Percentiles rank a stretch among this genome's conserved stretches.
Conservation (phyloP, 2,329 filamentous ascomycete genomes). For the Ustulina deusta region DNA sequence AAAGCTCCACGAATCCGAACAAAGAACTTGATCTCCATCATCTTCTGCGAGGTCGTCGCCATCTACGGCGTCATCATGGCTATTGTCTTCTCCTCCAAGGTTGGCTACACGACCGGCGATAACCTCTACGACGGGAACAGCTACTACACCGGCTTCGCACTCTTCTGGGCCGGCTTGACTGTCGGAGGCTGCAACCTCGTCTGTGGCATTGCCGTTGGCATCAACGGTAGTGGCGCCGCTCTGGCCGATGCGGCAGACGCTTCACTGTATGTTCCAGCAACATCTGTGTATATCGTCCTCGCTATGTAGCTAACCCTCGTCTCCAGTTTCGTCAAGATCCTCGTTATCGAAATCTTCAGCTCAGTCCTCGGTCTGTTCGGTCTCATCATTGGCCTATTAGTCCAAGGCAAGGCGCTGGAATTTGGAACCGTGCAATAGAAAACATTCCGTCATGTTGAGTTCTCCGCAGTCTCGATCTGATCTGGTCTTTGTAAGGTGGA, state of each 20-base stretch:
- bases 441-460: neutral
- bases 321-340: conserved; percentile 92
- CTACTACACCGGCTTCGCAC: conserved; percentile 93
- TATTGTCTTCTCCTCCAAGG: conserved; percentile 95
- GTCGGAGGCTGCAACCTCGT: conserved; percentile 96
- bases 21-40: conserved; percentile 99
- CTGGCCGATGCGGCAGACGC: conserved; percentile 95
- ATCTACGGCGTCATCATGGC: conserved; percentile 99
- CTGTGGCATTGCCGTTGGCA: conserved; percentile 95
- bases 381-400: conserved; percentile 90
- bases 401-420: conserved; percentile 84
- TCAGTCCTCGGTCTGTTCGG: conserved; percentile 97
- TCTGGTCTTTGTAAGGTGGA: conserved; percentile 24
- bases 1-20: conserved; percentile 97
- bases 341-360: conserved; percentile 99
- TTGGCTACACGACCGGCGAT: conserved; percentile 73
- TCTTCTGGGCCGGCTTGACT: conserved; percentile 96
- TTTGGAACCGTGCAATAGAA: conserved; percentile 63
- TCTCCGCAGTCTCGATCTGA: conserved; percentile 11
- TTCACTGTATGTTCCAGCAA: conserved; percentile 74
- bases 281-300: conserved; percentile 6
- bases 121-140: conserved; percentile 79
- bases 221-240: conserved; percentile 97
- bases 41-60: conserved; percentile 99
- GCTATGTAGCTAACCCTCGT: conserved; percentile 6